Base-by-base conservation (phyloP, 75 land plant genomes). In the Isoetes taiwanensis region DNA sequence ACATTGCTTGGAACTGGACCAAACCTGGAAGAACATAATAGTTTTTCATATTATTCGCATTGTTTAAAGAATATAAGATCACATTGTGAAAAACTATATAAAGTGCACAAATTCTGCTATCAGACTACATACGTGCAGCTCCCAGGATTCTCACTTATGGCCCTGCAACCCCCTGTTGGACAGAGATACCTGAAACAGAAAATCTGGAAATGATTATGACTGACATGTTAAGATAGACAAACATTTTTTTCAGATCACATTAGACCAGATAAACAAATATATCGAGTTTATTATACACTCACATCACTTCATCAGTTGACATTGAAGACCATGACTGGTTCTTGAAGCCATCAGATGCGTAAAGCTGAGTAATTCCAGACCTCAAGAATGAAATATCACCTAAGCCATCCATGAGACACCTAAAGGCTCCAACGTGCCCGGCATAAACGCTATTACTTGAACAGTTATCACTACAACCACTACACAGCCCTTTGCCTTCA, bases 311-410 rank as follows among this genome's bases (percentile, higher is more conserved):
- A 42, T 43, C 40, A 12, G 64, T 30, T 11, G 72, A 68, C 42
- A 63, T 74, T 25, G 72, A 63, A 28, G 76, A 74, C 76, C 76
- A 74, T 4, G 65, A 33, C 28, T 58, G 71, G 30, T 58, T 70
- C 30, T 42, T 52, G 20, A 61, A 23, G n/a, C 76, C 76, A 37
- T 73, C 72, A n/a, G 10, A 24, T 5, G 76, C 63, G 25, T 70
- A 70, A n/a, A 71, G 54, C 10, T 59, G 6, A 37, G 66, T 52
- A 37, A 72, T 68, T 59, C 68, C 76, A 8, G 31, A 60, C 33
- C 50, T 68, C 27, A 73, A 48, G 48, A 73, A 73, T 26, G 76
- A 71, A 57, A 73, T 64, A 43, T 73, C 72, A n/a, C 76, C 76
- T 16, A 64, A 14, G 9, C 39, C 63, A 26, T 73, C 76, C 4